Evolutionary conservation across 805 yeast genomes (phyloP), one percentile per base, ranked within the genome.

Genomic region (Candida corydali): DNA sequence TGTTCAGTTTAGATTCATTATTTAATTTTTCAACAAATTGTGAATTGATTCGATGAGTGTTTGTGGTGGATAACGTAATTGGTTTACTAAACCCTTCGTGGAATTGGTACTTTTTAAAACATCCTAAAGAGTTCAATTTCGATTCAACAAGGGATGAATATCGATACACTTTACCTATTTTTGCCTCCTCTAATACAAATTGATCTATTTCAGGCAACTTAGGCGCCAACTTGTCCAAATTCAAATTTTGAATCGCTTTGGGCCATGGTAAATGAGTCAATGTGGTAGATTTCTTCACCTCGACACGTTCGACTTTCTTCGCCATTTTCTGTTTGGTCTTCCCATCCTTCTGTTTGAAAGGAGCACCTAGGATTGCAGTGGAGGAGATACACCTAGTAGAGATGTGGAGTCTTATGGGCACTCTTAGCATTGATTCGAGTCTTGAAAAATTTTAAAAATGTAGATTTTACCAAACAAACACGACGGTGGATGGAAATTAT

Each of bases 41-140:
- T 17, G 61, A 46, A 9, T 77, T 45, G 16, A 67, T 50, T 14
- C 51, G 40, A 4, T 70, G 57, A 27, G 83, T 73, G 32, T 66
- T 67, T 23, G 67, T 54, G 46, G 83, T 75, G 3, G 80, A 64
- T 41, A 86, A 53, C 1, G 86, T 65, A 3, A 81, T 55, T 17
- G 88, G 89, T 26, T 65, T 65, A 24, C 65, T 54, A 55, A 78
- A 82, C 28, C 82, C 51, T 55, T 86, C 95, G 46, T 76, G 73
- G 54, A 70, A 76, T 58, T 86, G 95, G 45, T 68, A 69, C 42
- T 78, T 78, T 48, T 77, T 75, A 60, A 84, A 84, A 0, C 82
- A 61, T 16, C 88, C 89, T 38, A 80, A 57, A 28, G 67, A 65
- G 23, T 62, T 59, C 43, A 86, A 61, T 32, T 62, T 59, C 37